These are phyloP conservation scores for Phytophthora quininea DNA, from an alignment of 352 stramenopile species.

Conservation along the genomic window DNA sequence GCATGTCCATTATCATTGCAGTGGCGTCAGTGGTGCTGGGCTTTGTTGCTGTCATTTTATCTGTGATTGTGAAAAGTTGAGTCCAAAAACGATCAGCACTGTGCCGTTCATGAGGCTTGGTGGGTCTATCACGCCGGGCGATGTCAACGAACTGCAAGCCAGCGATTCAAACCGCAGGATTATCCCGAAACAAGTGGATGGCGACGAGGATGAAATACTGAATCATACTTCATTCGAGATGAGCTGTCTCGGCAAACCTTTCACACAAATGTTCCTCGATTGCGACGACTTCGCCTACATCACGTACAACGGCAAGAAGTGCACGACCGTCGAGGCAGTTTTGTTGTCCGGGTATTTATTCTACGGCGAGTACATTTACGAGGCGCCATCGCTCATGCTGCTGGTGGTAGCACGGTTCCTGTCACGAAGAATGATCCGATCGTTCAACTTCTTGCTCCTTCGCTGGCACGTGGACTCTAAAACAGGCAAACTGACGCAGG, in stretches of 20 bases:
- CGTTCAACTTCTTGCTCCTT: conserved; percentile 37
- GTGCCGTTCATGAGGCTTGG: neutral
- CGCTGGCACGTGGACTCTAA: conserved; percentile 23
- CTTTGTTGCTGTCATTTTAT: neutral
- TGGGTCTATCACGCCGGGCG: neutral
- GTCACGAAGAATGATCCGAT: conserved; percentile 25
- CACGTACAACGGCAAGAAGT: neutral
- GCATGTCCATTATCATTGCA: neutral
- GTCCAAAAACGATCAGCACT: neutral
- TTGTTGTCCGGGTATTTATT: too few relatives aligned
- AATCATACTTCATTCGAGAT: conserved; percentile 29
- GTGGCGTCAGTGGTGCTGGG: neutral
- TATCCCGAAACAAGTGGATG: neutral
- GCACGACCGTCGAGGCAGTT: too few relatives aligned
- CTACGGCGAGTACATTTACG: conserved; percentile 24
- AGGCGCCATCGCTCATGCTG: neutral
- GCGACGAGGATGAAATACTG: neutral
- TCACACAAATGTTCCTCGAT: conserved; percentile 25
- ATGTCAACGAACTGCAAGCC: neutral
- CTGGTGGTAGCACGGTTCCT: conserved; percentile 23
- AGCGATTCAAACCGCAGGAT: neutral
- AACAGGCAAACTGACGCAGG: conserved; percentile 18
- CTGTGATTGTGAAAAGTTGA: conserved; percentile 7
- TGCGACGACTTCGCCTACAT: conserved; percentile 23
- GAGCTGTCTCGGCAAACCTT: conserved; percentile 24